These are phyloP conservation scores for Cladophialophora immunda DNA, from an alignment of 2,329 filamentous ascomycete genomes.

Conservation along the genomic window DNA sequence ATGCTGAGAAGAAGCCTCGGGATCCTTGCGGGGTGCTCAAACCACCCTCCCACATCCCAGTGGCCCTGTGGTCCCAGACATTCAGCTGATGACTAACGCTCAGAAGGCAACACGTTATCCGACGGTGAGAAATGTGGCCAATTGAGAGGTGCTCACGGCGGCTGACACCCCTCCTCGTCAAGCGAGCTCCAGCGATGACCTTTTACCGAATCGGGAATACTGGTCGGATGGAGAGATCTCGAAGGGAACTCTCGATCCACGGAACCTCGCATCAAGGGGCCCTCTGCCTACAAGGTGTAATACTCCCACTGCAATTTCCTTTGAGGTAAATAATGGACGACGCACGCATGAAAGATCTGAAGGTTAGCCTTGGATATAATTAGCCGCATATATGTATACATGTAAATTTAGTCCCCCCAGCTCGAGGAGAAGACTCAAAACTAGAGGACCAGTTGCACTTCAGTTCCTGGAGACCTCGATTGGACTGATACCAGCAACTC, in stretches of 20 bases:
- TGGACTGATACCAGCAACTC: conserved; percentile 9
- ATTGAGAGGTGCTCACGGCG: not conserved
- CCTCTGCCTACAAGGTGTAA: not conserved
- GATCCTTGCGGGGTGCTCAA: not conserved
- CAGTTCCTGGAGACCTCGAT: not conserved
- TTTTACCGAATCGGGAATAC: conserved; percentile 2
- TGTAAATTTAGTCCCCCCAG: not conserved
- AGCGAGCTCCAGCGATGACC: conserved; percentile 6
- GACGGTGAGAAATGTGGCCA: not conserved
- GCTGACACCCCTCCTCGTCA: conserved; percentile 1
- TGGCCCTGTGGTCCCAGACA: not conserved
- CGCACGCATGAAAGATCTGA: not conserved
- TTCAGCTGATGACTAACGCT: not conserved
- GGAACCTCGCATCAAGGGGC: not conserved
- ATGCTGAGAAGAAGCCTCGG: conserved; percentile 5
- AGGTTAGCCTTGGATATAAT: not conserved
- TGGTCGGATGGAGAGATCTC: not conserved
- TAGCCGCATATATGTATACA: not conserved
- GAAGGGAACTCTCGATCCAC: not conserved
- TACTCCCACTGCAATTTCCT: not conserved
- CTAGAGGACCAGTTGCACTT: not conserved
- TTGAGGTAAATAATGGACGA: not conserved
- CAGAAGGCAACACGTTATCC: not conserved
- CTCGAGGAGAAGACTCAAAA: not conserved
- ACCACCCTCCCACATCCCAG: not conserved